Base-by-base conservation (phyloP, 495 filamentous ascomycete genomes). In the Lentithecium fluviatile region DNA sequence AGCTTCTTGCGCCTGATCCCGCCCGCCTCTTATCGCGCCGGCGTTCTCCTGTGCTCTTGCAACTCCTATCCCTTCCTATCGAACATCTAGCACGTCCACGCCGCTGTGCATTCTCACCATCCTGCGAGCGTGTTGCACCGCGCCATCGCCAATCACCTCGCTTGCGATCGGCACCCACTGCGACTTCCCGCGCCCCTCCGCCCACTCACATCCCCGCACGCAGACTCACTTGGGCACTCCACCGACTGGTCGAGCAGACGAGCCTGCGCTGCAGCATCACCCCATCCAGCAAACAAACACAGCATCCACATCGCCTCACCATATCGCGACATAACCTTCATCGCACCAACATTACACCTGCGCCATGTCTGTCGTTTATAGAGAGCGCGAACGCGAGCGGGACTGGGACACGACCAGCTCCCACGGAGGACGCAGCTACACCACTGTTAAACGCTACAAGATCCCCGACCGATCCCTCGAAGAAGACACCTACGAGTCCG, bases 381-480 rank as follows among this genome's bases (percentile, higher is more conserved):
- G 60, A 48, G 64, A 67, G 43, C 64, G 64, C 13, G 62, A 65
- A n/a, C 46, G 66, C 19, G 67, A 70, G 52, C 64, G 69, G 1
- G 67, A 70, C 56, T 68, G 65, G 62, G 69, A 71, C 29, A 56
- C 54, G 12, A 19, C 34, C 15, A 67, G 63, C 21, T 53, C 57
- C 58, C 62, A 63, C 42, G 50, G 46, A 19, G 66, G 66, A 5
- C 69, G 57, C 43, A 57, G 60, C 42, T 74, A 67, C 63, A 74
- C 72, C 45, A 77, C 74, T 2, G 71, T 77, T 36, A 70, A 71
- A 46, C 70, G 74, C 37, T 77, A 77, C 63, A 71, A 72, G 56
- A 63, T 76, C 2, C 74, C 74, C 37, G 74, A 77, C 13, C 58
- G 47, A 8, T 38, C 57, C 23, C 51, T 64, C 37, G 60, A 69